A percentile compares a stretch with the other conserved stretches of the same genome.
phyloP scores from a whole-genome alignment of 1,284 basidiomycete species.

The Phlebopus sp. region DNA sequence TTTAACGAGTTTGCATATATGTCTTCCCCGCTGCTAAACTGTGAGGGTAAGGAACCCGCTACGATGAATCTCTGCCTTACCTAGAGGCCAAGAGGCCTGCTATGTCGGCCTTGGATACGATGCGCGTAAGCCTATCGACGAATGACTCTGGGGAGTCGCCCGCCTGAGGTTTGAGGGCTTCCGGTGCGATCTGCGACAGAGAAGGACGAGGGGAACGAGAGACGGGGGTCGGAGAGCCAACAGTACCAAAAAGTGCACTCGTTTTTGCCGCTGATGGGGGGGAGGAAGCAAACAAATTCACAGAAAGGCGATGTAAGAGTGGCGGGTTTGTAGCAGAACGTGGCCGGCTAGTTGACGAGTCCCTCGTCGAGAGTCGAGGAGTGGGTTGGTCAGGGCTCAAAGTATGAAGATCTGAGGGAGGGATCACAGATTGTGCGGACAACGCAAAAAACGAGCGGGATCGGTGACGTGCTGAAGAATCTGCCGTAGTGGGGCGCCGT shows the following conservation, averaged over 20 bases:
- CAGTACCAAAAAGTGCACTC: constrained; percentile 25
- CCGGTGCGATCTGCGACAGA: constrained; percentile 40
- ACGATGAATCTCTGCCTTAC: constrained; percentile 40
- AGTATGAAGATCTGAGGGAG: constrained; percentile 16
- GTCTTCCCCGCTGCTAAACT: constrained; percentile 55
- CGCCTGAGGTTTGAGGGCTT: constrained; percentile 51
- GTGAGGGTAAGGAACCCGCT: constrained; percentile 9
- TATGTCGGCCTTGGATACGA: constrained; percentile 74
- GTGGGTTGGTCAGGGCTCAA: constrained; percentile 9
- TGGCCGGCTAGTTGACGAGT: constrained; percentile 34
- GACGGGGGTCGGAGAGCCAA: constrained; percentile 29
- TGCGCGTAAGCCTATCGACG: constrained; percentile 57
- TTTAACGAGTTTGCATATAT: constrained; percentile 75
- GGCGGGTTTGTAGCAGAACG: constrained; percentile 71
- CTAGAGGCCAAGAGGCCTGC: constrained; percentile 78
- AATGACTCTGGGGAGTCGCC: constrained; percentile 74
- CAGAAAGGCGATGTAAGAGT: constrained; percentile 66
- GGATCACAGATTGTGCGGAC: constrained; percentile 19
- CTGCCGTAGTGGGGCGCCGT: constrained; percentile 30
- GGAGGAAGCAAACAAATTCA: constrained; percentile 59
- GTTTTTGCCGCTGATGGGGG: constrained; percentile 33
- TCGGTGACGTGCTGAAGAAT: constrained; percentile 21
- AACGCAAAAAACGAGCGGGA: constrained; percentile 23
- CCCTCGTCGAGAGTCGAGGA: constrained; percentile 17
- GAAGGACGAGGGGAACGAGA: constrained; percentile 47